Evolutionary conservation across 1,284 basidiomycete species (phyloP), one percentile per base, ranked within the genome.

Genomic region (Apiotrichum montevideense): DNA sequence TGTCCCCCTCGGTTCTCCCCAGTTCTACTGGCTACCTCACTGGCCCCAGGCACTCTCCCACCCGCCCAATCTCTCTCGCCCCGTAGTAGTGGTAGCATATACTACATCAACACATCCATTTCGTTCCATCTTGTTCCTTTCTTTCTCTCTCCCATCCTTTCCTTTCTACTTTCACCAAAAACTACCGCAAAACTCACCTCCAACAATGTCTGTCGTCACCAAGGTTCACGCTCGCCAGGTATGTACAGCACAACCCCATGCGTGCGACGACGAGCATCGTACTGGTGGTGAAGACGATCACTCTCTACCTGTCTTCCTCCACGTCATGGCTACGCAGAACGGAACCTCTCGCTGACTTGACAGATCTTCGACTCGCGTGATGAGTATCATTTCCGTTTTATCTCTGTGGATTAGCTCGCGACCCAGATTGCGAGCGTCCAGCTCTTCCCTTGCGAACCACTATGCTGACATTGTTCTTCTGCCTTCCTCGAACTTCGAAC

Each of bases 341-440:
- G 14, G 39, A 14, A 13, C 3, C 13, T 13, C 9, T 2, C 9
- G 51, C 59, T 64, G 37, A 57, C 61, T 51, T 46, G 56, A n/a
- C 71, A 94, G 89, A 95, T 95, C 84, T 95, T 95, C 77, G 91
- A 95, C 83, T 95, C 91, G 74, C 88, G 91, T 75, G 91, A 91
- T 73, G 66, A 73, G 71, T 73, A 52, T 58, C 54, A 14, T n/a
- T 45, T 51, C 55, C 39, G 8, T n/a, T 50, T 29, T 41, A 11
- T 13, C 40, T 13, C 32, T 21, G 10, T 35, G 13, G 43, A 6
- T 4, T 29, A 46, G 32, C 44, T 39, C 37, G 37, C 37, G 21
- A 21, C 21, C 33, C 3, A 33, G 29, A 8, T 13, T 33, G 11
- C 6, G 15, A 13, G 35, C 13, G 34, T 11, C 6, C 33, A 44